phyloP scores from a whole-genome alignment of 305 asterid genomes.

The Fraxinus ornus region DNA sequence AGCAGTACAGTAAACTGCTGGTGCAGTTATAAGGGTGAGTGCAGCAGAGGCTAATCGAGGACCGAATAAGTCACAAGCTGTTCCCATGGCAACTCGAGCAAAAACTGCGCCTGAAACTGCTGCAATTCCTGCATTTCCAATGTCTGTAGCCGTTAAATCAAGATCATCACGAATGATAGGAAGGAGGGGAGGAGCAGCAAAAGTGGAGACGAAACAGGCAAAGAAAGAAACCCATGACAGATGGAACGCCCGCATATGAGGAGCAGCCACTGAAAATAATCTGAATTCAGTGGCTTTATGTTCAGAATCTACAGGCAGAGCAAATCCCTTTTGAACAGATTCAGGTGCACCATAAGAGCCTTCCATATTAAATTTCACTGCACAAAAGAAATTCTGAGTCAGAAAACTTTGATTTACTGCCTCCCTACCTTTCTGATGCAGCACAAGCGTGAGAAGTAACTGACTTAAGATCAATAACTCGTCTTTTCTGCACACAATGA shows the following conservation, averaged over 20 bases:
- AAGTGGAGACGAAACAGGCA: constrained; percentile 80
- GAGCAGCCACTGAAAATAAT: constrained; percentile 47
- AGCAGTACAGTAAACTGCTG: constrained; percentile 62
- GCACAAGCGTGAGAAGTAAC: not conserved
- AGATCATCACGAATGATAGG: constrained; percentile 84
- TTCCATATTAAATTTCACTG: constrained; percentile 34
- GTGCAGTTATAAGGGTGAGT: constrained; percentile 60
- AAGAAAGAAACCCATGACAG: constrained; percentile 84
- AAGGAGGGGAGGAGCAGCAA: constrained; percentile 79
- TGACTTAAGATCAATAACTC: not conserved
- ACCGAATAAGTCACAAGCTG: constrained; percentile 75
- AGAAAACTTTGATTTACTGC: not conserved
- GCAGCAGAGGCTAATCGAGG: constrained; percentile 72
- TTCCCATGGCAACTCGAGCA: constrained; percentile 77
- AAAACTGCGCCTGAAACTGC: constrained; percentile 82
- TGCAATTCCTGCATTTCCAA: constrained; percentile 83
- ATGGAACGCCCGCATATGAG: constrained; percentile 85
- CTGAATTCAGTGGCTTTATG: constrained; percentile 62
- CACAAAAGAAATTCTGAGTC: not conserved
- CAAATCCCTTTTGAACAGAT: constrained; percentile 32
- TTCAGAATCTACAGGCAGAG: constrained; percentile 73
- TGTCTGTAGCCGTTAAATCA: constrained; percentile 65
- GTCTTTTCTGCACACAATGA: not conserved
- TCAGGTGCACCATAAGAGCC: constrained; percentile 20
- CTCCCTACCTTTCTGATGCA: not conserved